These are phyloP conservation scores for Fragaria ananassa DNA, from an alignment of 306 rosid species.

Conservation along the genomic window DNA sequence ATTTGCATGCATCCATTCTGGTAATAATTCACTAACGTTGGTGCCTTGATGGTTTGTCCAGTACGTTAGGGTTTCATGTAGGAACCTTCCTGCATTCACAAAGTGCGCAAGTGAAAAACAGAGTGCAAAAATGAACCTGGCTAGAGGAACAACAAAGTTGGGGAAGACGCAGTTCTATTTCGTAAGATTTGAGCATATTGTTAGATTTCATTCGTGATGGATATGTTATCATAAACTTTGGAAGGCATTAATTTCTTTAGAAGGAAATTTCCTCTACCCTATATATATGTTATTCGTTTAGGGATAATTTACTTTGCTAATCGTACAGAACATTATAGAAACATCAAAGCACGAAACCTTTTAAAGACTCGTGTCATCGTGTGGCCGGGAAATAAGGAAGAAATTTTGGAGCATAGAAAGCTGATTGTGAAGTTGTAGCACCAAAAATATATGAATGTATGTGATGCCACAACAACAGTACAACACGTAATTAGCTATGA, in stretches of 20 bases:
- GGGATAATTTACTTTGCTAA: neutral
- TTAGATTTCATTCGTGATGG: neutral
- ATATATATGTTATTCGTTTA: neutral
- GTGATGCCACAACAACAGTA: neutral
- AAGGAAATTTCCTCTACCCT: neutral
- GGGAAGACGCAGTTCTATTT: neutral
- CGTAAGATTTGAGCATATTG: neutral
- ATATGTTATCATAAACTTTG: neutral
- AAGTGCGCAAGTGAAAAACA: neutral
- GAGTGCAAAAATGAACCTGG: neutral
- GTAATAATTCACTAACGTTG: neutral
- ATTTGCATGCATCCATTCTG: neutral
- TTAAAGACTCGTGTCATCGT: neutral
- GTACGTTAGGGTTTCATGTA: neutral
- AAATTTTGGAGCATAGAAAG: neutral
- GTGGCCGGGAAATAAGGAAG: neutral
- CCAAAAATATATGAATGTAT: neutral
- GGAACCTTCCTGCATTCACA: neutral
- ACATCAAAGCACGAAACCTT: neutral
- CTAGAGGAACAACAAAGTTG: neutral
- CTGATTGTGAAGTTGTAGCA: slow-evolving; percentile 2
- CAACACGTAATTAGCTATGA: neutral
- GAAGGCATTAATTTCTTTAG: neutral
- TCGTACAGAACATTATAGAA: neutral
- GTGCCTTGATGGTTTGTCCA: slow-evolving; percentile 3